Base-by-base conservation (phyloP, 225 moss, liverwort and hornwort genomes). In the Rhytidiadelphus loreus region DNA sequence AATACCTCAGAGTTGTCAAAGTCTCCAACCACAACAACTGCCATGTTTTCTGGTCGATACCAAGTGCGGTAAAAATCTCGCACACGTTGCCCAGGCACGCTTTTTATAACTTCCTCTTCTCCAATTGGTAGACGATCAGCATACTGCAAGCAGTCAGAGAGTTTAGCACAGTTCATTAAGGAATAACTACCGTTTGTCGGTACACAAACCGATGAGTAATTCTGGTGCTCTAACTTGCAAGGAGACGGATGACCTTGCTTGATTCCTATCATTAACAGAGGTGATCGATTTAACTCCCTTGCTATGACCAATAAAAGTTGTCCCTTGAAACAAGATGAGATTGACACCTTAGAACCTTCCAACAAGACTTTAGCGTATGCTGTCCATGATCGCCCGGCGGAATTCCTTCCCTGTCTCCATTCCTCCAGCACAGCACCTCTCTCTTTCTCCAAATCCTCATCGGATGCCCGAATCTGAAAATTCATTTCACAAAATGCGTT, bases 341-440 rank as follows among this genome's bases (percentile, higher is more conserved):
- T 80, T 73, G 69, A 26, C 91, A 97, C 97, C 97, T 97, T 93
- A 85, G 97, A 97, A 69, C 96, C 95, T 91, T 95, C 90, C 95
- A 96, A 92, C 90, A 96, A 90, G 85, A 94, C 85, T 69, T 92
- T 85, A 82, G 75, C 90, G 89, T 83, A 95, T 35, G 96, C 92
- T 87, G 91, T 91, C 50, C 30, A 59, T 89, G 91, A 90, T 76
- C 97, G 95, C 53, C 95, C 97, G 33, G 90, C 92, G 93, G 92
- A 93, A 90, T 93, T 93, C 62, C 92, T 94, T 61, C 90, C 88
- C 69, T 73, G 81, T 77, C 97, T 96, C 84, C 95, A 93, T 89
- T 97, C 97, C 89, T 96, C 97, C 75, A 97, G 77, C 83, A 97
- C 96, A 86, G 96, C 93, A 55, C 97, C 96, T 93, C 97, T 93